These are phyloP conservation scores for Lipomyces spencermartinsiae DNA, from an alignment of 805 yeast species.

Conservation along the genomic window DNA sequence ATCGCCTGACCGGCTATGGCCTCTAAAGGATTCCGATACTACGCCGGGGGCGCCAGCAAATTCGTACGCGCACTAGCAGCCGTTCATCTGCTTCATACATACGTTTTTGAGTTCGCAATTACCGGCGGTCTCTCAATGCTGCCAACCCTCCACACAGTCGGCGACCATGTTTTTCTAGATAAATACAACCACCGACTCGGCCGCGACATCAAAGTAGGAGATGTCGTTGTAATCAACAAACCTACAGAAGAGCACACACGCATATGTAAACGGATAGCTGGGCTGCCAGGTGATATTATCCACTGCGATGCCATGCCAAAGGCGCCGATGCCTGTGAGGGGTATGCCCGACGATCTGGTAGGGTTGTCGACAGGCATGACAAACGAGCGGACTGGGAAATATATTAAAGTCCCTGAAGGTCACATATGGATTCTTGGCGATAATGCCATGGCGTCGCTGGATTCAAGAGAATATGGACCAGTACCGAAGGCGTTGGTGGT, in stretches of 20 bases:
- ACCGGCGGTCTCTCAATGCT: constrained; percentile 95
- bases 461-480: constrained; percentile 87
- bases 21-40: neutral
- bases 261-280: constrained; percentile 92
- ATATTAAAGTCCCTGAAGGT: constrained; percentile 84
- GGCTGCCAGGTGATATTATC: constrained; percentile 93
- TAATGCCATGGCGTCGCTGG: constrained; percentile 83
- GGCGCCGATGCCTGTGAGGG: constrained; percentile 40
- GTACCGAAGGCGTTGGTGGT: constrained; percentile 85
- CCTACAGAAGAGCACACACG: constrained; percentile 87
- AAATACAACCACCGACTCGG: constrained; percentile 68
- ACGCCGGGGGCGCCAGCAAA: neutral
- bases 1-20: neutral
- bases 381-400: constrained; percentile 48
- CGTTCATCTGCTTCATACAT: constrained; percentile 68
- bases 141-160: constrained; percentile 76
- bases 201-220: constrained; percentile 75
- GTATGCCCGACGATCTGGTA: constrained; percentile 64
- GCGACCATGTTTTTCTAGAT: constrained; percentile 80
- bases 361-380: constrained; percentile 35
- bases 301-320: constrained; percentile 22
- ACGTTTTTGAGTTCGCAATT: constrained; percentile 75
- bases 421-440: constrained; percentile 99
- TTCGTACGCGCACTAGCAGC: constrained; percentile 47
- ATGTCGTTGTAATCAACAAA: constrained; percentile 82